These are phyloP conservation scores for Intubia oerlemansii DNA, from an alignment of 2,329 filamentous ascomycete genomes.

Conservation along the genomic window DNA sequence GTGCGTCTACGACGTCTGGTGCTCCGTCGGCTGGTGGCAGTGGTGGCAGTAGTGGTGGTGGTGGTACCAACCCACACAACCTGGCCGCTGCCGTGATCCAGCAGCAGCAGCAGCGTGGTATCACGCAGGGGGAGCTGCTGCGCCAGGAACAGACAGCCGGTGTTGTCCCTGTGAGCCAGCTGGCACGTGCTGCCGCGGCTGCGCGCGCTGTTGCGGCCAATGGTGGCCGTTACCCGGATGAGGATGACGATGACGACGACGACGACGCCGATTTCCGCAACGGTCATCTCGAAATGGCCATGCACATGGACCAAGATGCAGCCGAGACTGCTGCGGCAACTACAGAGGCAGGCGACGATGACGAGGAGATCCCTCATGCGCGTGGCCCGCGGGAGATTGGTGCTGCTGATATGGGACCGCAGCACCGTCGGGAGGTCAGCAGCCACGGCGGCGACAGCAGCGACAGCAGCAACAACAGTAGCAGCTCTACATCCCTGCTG, in stretches of 20 bases:
- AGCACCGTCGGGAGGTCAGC: slow-evolving; percentile 15
- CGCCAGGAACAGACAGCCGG: slow-evolving; percentile 73
- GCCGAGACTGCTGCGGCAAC: slow-evolving; percentile 2
- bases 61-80: too few relatives aligned
- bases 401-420: slow-evolving; percentile 68
- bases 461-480: slow-evolving; percentile 16
- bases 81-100: slow-evolving; percentile 3
- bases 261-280: slow-evolving; percentile 2
- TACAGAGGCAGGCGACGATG: slow-evolving; percentile 7
- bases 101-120: slow-evolving; percentile 21
- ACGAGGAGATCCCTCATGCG: slow-evolving; percentile 53
- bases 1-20: slow-evolving; percentile 35
- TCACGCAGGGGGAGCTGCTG: slow-evolving; percentile 68
- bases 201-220: slow-evolving; percentile 7
- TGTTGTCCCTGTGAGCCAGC: slow-evolving; percentile 48
- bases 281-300: slow-evolving; percentile 2
- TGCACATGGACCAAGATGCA: background rate
- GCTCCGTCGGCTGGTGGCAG: too few relatives aligned
- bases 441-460: too few relatives aligned
- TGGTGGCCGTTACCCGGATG: slow-evolving; percentile 1
- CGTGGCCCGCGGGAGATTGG: slow-evolving; percentile 72
- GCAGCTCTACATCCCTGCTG: slow-evolving; percentile 5
- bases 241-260: slow-evolving; percentile 2
- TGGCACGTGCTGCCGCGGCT: slow-evolving; percentile 20
- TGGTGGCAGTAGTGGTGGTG: too few relatives aligned